A percentile compares a stretch with the other conserved stretches of the same genome.
phyloP scores from a whole-genome alignment of 2,329 filamentous ascomycete genomes.

The Paramyrothecium sp. region DNA sequence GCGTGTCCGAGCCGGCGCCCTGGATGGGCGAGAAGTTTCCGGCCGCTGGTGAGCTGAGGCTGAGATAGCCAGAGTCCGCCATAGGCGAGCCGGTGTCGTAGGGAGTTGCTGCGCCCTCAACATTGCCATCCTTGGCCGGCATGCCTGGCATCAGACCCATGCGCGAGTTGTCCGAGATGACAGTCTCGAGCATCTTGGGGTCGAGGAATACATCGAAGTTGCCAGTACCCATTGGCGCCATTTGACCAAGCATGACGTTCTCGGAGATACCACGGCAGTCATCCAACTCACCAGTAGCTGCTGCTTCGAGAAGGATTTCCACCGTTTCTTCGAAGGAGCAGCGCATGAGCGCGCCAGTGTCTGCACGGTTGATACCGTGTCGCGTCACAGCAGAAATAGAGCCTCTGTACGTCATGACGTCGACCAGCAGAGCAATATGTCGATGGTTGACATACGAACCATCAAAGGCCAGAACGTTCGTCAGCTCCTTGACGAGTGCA shows the following conservation, averaged over 20 bases:
- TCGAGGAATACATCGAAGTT: conserved; percentile 94
- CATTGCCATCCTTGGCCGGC: conserved; percentile 70
- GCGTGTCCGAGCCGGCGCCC: conserved; percentile 68
- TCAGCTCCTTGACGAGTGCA: conserved; percentile 84
- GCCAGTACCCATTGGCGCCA: conserved; percentile 95
- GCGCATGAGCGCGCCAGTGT: conserved; percentile 97
- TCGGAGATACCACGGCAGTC: conserved; percentile 98
- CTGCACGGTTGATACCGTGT: conserved; percentile 96
- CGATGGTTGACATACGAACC: conserved; percentile 99
- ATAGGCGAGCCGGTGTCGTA: conserved; percentile 88
- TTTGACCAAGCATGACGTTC: conserved; percentile 96
- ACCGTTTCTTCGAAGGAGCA: conserved; percentile 99
- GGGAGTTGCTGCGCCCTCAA: conserved; percentile 85
- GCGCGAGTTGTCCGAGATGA: conserved; percentile 87
- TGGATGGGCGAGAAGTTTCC: conserved; percentile 78
- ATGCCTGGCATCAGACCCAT: conserved; percentile 80
- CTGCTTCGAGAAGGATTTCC: conserved; percentile 94
- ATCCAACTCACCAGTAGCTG: conserved; percentile 90
- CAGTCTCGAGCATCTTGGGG: conserved; percentile 91
- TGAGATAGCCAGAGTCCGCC: conserved; percentile 66
- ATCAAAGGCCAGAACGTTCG: conserved; percentile 92
- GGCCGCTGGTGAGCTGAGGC: conserved; percentile 60
- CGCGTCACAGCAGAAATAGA: conserved; percentile 94
- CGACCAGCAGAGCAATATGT: conserved; percentile 89
- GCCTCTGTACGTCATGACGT: conserved; percentile 96